phyloP scores from a whole-genome alignment of 345 rosid genomes.

The Capsella bursapastoris region DNA sequence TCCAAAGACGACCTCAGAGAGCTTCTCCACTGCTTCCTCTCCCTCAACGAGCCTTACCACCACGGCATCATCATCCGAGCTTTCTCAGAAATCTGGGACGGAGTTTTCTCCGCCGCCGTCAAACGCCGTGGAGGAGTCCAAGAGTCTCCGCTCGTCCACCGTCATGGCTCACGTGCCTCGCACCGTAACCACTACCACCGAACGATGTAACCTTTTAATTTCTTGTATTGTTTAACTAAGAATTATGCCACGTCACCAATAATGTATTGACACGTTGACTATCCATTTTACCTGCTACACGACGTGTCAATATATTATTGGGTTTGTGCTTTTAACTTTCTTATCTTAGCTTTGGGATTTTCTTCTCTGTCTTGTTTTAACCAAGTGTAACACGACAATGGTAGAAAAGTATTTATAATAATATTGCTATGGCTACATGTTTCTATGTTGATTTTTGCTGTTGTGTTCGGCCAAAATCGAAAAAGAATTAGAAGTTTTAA shows the following conservation, averaged over 20 bases:
- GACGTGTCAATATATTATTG: conserved; percentile 46
- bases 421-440: not conserved
- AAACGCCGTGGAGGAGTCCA: conserved; percentile 38
- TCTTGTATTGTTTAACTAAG: conserved; percentile 9
- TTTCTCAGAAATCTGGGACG: conserved; percentile 96
- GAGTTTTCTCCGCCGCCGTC: conserved; percentile 58
- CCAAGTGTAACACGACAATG: conserved; percentile 35
- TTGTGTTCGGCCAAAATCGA: conserved; percentile 23
- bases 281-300: conserved; percentile 20
- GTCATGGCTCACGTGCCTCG: conserved; percentile 40
- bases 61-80: conserved; percentile 85
- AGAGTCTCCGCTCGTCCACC: conserved; percentile 43
- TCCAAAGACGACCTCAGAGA: conserved; percentile 78
- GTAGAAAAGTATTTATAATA: conserved; percentile 1
- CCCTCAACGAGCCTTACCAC: conserved; percentile 76
- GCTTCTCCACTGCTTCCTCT: conserved; percentile 83
- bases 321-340: conserved; percentile 36
- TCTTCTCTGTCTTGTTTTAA: conserved; percentile 23
- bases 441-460: conserved; percentile 16
- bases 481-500: conserved; percentile 10
- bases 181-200: conserved; percentile 22
- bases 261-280: conserved; percentile 46
- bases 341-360: conserved; percentile 34
- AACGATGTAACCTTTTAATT: conserved; percentile 7
- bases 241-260: conserved; percentile 41